A percentile compares a stretch with the other conserved stretches of the same genome.
These are phyloP conservation scores for Verticillium longisporum DNA, from an alignment of 2,329 filamentous ascomycete species.

Conservation along the genomic window DNA sequence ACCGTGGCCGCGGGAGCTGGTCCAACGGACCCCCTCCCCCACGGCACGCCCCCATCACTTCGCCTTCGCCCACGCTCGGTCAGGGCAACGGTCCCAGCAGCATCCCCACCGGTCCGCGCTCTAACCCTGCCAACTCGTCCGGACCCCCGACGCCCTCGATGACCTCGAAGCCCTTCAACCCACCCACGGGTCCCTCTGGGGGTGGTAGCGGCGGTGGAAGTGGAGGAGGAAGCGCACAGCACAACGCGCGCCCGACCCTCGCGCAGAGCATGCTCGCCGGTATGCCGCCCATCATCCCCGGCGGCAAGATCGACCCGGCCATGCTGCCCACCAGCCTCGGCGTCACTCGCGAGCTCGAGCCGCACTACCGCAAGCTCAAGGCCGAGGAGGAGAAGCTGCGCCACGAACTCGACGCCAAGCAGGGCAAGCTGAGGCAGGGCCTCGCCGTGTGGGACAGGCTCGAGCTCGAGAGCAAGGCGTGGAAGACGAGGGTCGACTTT, in stretches of 20 bases:
- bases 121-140: slow-evolving; percentile 24
- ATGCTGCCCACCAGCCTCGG: slow-evolving; percentile 34
- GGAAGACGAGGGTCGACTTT: slow-evolving; percentile 49
- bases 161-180: slow-evolving; percentile 43
- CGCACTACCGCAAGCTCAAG: slow-evolving; percentile 45
- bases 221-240: no score
- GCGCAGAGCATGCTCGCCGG: slow-evolving; percentile 45
- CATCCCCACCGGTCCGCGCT: slow-evolving; percentile 44
- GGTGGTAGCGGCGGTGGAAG: no score
- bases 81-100: slow-evolving; percentile 23
- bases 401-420: slow-evolving; percentile 43
- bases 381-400: slow-evolving; percentile 53
- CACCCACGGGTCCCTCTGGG: slow-evolving; percentile 46
- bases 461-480: slow-evolving; percentile 45
- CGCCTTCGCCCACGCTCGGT: slow-evolving; percentile 28
- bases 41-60: slow-evolving; percentile 21
- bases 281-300: slow-evolving; percentile 44
- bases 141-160: neutral
- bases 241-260: slow-evolving; percentile 32
- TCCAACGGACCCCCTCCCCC: slow-evolving; percentile 11
- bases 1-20: slow-evolving; percentile 42
- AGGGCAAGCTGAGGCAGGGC: slow-evolving; percentile 47
- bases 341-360: slow-evolving; percentile 45
- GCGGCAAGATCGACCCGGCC: slow-evolving; percentile 46
- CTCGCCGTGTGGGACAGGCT: slow-evolving; percentile 47